Conservation (phyloP, 345 rosid species). For the Rubroshorea leprosula region DNA sequence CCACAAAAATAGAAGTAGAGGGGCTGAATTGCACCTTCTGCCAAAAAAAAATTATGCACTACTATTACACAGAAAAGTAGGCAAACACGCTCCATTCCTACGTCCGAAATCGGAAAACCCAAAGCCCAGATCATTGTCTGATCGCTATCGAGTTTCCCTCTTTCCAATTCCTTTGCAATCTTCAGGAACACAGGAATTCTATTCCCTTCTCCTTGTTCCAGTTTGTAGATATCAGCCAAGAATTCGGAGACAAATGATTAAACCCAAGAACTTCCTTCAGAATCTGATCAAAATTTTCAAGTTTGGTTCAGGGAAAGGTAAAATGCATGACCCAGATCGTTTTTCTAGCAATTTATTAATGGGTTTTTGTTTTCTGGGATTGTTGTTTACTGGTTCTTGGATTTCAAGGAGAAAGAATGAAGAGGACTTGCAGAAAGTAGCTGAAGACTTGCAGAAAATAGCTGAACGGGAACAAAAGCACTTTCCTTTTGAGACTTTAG, state of each 20-base stretch:
- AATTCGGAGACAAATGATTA: constrained; percentile 22
- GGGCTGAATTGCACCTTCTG: too few relatives aligned
- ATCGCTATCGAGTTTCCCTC: not conserved
- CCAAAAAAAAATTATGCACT: too few relatives aligned
- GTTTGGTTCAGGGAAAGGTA: constrained; percentile 49
- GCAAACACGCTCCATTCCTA: too few relatives aligned
- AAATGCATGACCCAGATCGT: constrained; percentile 7
- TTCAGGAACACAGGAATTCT: too few relatives aligned
- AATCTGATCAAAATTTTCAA: constrained; percentile 49
- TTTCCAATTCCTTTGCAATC: not conserved
- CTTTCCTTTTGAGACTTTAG: constrained; percentile 61
- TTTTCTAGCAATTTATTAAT: not conserved
- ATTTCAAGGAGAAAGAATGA: constrained; percentile 25
- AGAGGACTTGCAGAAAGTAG: constrained; percentile 78
- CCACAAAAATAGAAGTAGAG: too few relatives aligned
- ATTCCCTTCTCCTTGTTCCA: not conserved
- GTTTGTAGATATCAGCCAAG: not conserved
- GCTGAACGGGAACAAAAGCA: constrained; percentile 81
- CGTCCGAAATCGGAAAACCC: too few relatives aligned
- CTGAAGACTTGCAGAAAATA: constrained; percentile 71
- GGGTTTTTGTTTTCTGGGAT: not conserved
- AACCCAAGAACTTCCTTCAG: constrained; percentile 47
- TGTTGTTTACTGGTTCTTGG: constrained; percentile 27
- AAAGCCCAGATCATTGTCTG: too few relatives aligned
- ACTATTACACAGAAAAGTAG: too few relatives aligned